Base-by-base conservation (phyloP, 108 stramenopile genomes). In the Epithemia pelagica region DNA sequence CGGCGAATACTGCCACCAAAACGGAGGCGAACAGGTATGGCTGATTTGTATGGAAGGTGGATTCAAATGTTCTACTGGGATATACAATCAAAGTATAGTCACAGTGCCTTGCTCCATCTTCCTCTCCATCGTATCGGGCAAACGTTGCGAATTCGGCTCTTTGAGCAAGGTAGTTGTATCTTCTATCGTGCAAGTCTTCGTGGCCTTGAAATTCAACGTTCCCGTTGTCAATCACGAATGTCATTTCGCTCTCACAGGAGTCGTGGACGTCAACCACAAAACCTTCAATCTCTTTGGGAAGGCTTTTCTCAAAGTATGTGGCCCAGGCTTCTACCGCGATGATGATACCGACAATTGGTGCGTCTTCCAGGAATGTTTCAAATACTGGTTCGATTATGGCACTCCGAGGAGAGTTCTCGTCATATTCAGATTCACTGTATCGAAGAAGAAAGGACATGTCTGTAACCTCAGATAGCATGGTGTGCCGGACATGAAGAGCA, bases 181-280 rank as follows among this genome's bases (percentile, higher is more conserved):
- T 33, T 24, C 21, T 63, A 19, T 33, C 32, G 25, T 63, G 62
- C 37, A 23, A 37, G 2, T 33, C 3, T 8, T 32, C 62, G 15
- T n/a, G 23, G 1, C 62, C 62, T 19, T 37, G 19, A 25, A 51
- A n/a, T 1, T 29, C 32, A 8, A 32, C 62, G n/a, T 33, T 32
- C 24, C n/a, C 32, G 19, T 64, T 63, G 27, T 78, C 59, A 30
- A 51, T 52, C 19, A 33, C 29, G 59, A 57, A 65, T 19, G 77
- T 73, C 18, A 73, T 62, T 23, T 33, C 59, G 23, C 51, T 32
- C 20, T 69, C 73, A 30, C 77, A 78, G 28, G 68, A 59, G 33
- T 59, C 67, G 2, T 57, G 18, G 24, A 78, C 58, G 21, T 58
- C 46, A 24, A 78, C 68, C n/a, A 65, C 31, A 54, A 74, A 66